A percentile compares a stretch with the other conserved stretches of the same genome.
These are phyloP conservation scores for Cyclostephanos tholiformis DNA, from an alignment of 108 stramenopile species.

Conservation along the genomic window DNA sequence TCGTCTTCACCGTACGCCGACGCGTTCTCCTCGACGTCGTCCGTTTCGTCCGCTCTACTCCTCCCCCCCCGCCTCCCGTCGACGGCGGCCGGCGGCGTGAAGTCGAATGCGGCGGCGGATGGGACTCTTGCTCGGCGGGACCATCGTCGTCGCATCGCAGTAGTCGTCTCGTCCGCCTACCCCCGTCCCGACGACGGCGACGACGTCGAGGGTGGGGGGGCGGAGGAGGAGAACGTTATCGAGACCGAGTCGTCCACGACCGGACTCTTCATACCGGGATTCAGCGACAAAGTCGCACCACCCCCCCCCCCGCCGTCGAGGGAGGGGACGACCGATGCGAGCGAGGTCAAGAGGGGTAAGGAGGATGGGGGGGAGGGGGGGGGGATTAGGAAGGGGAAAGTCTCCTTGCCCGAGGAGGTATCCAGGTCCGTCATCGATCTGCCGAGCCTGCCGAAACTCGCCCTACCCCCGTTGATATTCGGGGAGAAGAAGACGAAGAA, in stretches of 20 bases:
- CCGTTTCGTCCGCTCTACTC: not conserved
- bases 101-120: no score
- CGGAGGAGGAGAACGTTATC: slow-evolving; percentile 14
- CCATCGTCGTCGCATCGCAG: not conserved
- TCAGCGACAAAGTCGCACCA: slow-evolving; percentile 31
- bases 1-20: not conserved
- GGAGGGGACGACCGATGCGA: not conserved
- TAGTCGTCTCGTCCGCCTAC: not conserved
- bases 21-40: not conserved
- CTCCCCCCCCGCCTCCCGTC: no score
- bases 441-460: slow-evolving; percentile 1
- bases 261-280: slow-evolving; percentile 47
- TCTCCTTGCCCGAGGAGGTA: slow-evolving; percentile 11
- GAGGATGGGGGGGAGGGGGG: not conserved
- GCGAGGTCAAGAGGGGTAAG: no score
- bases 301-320: not conserved
- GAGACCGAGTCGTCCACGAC: slow-evolving; percentile 36
- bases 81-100: no score
- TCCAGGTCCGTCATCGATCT: slow-evolving; percentile 1
- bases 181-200: not conserved
- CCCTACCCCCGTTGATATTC: not conserved
- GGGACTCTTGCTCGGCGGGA: not conserved
- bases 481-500: slow-evolving; percentile 6
- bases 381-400: not conserved
- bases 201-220: not conserved